Evolutionary conservation across 805 yeast species (phyloP), one percentile per base, ranked within the genome.

Genomic region (Wickerhamiella domercqiae): DNA sequence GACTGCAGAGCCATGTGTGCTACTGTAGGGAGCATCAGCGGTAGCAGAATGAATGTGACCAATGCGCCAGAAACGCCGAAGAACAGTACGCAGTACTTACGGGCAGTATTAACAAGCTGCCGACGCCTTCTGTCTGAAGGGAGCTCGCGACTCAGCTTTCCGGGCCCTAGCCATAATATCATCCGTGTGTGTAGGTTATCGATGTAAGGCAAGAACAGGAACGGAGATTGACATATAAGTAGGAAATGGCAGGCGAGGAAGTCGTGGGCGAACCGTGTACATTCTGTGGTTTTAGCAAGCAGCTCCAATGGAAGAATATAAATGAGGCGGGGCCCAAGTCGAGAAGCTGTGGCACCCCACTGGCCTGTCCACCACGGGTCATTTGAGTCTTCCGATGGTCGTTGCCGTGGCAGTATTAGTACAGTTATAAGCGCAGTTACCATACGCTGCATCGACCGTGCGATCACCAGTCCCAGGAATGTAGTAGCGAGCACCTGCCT

Each of bases 121-220:
- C 78, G 90, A 55, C 77, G 78, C 63, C 78, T 33, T 66, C n/a
- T 90, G 75, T 55, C 76, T 74, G 53, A 80, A 75, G 49, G 93
- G 93, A 44, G 93, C 81, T 7, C 29, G 66, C 84, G 75, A 51
- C 77, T 78, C 62, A 75, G 81, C 61, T 80, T 71, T 41, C 81
- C 68, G 46, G 95, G 96, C 58, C 78, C 78, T 62, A 86, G 73
- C 97, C 97, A 86, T 71, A 86, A 79, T 60, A 86, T 67, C 86
- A 84, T 79, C 50, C 81, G 70, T 24, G 94, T 79, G 59, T 86
- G 97, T 80, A 84, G 75, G 64, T 76, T 76, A 63, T 86, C 95
- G 54, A 83, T 63, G 52, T 70, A 68, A 52, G 97, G 97, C 48
- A 83, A 62, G 39, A 70, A 64, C 45, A 86, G 62, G 29, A 84